These are phyloP conservation scores for Rhodotorula kratochvilovae DNA, from an alignment of 768 basidiomycete genomes.

Conservation along the genomic window DNA sequence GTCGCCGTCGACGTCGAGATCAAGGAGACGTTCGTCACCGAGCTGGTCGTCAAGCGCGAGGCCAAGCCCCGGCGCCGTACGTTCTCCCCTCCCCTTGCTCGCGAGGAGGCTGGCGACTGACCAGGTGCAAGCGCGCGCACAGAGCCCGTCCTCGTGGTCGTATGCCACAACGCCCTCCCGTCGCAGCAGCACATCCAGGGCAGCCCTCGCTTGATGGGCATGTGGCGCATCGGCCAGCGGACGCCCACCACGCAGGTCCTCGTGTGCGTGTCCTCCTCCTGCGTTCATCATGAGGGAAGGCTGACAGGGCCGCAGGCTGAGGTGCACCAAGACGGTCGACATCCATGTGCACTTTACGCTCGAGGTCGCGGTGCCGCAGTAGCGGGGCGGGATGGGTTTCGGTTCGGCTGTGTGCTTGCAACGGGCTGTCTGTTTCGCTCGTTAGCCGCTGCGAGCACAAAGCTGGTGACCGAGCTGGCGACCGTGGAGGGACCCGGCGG, in stretches of 20 bases:
- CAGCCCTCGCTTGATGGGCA: neutral
- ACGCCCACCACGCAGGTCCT: neutral
- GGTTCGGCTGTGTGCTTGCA: too few relatives aligned
- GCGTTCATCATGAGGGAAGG: too few relatives aligned
- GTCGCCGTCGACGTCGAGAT: neutral
- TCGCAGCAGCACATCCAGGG: neutral
- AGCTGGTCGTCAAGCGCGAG: neutral
- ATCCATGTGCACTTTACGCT: conserved; percentile 2
- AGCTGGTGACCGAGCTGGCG: too few relatives aligned
- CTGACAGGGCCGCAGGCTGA: neutral
- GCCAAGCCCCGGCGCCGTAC: neutral
- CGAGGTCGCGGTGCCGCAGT: neutral
- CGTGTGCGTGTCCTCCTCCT: neutral
- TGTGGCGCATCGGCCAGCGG: neutral
- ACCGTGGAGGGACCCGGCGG: too few relatives aligned
- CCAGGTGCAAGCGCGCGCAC: neutral
- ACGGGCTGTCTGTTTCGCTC: too few relatives aligned
- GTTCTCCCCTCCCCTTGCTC: neutral
- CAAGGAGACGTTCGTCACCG: neutral
- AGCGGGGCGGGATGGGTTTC: too few relatives aligned
- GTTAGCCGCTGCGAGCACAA: too few relatives aligned
- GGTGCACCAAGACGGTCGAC: neutral
- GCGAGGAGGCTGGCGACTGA: neutral
- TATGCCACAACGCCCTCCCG: neutral
- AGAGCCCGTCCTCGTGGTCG: neutral